Conservation (phyloP, 129 eudicot species). For the Flaveria bidentis region DNA sequence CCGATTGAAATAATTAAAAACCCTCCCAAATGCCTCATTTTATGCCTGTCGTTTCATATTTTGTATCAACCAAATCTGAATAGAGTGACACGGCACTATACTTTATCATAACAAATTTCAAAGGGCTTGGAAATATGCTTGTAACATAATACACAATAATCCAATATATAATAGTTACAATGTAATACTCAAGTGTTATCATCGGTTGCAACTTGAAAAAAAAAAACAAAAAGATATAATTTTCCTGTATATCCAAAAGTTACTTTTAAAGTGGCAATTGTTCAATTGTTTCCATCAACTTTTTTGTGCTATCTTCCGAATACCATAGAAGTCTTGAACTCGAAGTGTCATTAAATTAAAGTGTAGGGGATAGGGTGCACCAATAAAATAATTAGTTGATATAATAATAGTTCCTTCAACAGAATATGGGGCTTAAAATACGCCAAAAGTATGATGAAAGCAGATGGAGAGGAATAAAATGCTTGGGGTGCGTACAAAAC, state of each 20-base stretch:
- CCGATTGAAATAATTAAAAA: too few relatives aligned
- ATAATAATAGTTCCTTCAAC: constrained; percentile 17
- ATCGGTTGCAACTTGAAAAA: neutral
- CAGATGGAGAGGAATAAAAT: constrained; percentile 8
- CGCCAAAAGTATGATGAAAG: neutral
- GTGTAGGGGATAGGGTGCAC: constrained; percentile 21
- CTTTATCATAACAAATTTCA: too few relatives aligned
- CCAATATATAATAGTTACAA: neutral
- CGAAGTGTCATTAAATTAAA: constrained; percentile 7
- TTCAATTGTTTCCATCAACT: constrained; percentile 21
- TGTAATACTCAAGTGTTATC: neutral
- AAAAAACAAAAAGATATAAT: neutral
- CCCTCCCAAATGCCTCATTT: too few relatives aligned
- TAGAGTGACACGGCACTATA: too few relatives aligned
- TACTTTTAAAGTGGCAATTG: constrained; percentile 21
- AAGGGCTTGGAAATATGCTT: too few relatives aligned
- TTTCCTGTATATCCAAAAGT: neutral
- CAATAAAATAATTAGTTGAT: neutral
- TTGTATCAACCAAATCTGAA: too few relatives aligned
- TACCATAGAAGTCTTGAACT: neutral
- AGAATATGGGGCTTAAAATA: constrained; percentile 30
- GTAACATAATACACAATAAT: too few relatives aligned
- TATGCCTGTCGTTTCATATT: too few relatives aligned
- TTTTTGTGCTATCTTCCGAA: constrained; percentile 22
- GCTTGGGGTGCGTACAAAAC: constrained; percentile 16